Evolutionary conservation across 805 yeast genomes (phyloP).

Genomic region (Nakazawaea holstii): DNA sequence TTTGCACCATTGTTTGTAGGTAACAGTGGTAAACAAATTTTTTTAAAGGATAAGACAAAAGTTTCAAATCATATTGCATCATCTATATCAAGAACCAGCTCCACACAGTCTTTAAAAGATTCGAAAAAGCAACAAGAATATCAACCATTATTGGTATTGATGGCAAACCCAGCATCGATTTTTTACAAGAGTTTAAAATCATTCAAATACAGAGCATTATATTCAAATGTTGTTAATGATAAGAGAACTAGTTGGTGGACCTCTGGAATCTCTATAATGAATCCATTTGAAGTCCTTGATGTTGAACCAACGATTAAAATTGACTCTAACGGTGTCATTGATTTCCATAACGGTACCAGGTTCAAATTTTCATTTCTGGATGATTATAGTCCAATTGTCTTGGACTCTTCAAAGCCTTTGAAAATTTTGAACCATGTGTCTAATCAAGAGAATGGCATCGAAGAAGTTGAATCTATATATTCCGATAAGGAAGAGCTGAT

Average conservation of each 20-base stretch:
- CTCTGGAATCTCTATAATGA: slow-evolving; percentile 57
- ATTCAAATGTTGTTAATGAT: slow-evolving; percentile 77
- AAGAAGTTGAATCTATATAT: too few species aligned
- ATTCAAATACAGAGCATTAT: slow-evolving; percentile 52
- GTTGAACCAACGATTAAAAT: slow-evolving; percentile 27
- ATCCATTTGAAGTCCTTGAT: slow-evolving; percentile 46
- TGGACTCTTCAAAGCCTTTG: slow-evolving; percentile 45
- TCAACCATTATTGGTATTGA: slow-evolving; percentile 53
- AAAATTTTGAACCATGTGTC: slow-evolving; percentile 16
- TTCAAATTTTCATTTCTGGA: slow-evolving; percentile 38
- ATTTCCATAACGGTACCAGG: slow-evolving; percentile 29
- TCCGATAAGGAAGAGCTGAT: neutral
- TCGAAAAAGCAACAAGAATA: slow-evolving; percentile 3
- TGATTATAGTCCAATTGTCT: slow-evolving; percentile 52
- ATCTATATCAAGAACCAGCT: slow-evolving; percentile 2
- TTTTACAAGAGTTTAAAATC: slow-evolving; percentile 50
- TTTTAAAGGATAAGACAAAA: slow-evolving; percentile 42
- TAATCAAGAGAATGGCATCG: neutral
- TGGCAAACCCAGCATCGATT: slow-evolving; percentile 59
- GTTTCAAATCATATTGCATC: slow-evolving; percentile 13
- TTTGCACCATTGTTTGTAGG: slow-evolving; percentile 65
- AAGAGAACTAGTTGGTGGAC: slow-evolving; percentile 83
- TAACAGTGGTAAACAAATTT: slow-evolving; percentile 69
- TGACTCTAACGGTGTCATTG: slow-evolving; percentile 37
- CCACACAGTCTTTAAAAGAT: slow-evolving; percentile 6